phyloP scores from a whole-genome alignment of 1,284 basidiomycete species.

The Stereum hirsutum region DNA sequence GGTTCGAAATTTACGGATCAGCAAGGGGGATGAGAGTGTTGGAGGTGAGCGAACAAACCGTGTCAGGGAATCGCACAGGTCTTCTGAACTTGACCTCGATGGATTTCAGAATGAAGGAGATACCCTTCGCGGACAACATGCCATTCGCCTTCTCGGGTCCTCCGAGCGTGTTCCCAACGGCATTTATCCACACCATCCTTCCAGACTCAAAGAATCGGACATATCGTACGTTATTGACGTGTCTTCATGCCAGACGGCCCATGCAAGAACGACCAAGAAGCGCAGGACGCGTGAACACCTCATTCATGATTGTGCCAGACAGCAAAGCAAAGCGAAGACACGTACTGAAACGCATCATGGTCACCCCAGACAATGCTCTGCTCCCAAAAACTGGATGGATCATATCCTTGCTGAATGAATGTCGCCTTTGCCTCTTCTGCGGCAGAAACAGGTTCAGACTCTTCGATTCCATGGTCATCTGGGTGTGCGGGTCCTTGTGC shows the following conservation, averaged over 20 bases:
- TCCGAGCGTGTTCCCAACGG: conserved; percentile 47
- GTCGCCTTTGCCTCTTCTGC: conserved; percentile 31
- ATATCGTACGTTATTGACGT: conserved; percentile 72
- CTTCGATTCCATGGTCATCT: conserved; percentile 21
- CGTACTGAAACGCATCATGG: conserved; percentile 66
- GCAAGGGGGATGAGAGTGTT: neutral
- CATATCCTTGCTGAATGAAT: conserved; percentile 42
- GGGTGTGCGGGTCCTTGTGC: conserved; percentile 51
- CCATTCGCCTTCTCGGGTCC: conserved; percentile 41
- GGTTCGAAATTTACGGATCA: too few species aligned
- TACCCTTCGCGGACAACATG: conserved; percentile 50
- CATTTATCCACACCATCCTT: conserved; percentile 55
- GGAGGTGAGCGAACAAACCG: conserved; percentile 28
- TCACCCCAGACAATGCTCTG: conserved; percentile 69
- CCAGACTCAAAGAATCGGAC: conserved; percentile 65
- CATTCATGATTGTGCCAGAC: neutral
- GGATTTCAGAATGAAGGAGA: conserved; percentile 66
- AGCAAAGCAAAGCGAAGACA: conserved; percentile 4
- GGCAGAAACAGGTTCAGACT: conserved; percentile 11
- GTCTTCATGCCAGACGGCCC: too few species aligned
- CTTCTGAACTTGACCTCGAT: conserved; percentile 54
- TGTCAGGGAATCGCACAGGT: conserved; percentile 66
- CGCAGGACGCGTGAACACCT: neutral
- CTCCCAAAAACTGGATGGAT: conserved; percentile 58
- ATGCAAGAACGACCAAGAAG: too few species aligned